Base-by-base conservation (phyloP, 2,329 filamentous ascomycete genomes). In the Diaporthe citri region DNA sequence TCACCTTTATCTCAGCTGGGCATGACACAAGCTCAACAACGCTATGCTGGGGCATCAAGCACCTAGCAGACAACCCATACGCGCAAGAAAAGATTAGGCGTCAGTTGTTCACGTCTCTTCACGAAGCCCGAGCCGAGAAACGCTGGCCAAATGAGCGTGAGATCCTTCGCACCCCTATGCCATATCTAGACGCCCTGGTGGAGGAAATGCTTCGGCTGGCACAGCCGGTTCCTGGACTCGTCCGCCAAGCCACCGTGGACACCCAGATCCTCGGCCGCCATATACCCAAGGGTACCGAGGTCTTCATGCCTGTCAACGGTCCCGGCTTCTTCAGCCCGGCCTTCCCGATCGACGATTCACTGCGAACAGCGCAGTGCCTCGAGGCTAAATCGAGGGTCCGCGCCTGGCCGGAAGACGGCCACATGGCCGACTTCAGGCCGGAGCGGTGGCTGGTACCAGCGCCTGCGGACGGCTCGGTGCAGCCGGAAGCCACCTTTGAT, bases 101-200 rank as follows among this genome's bases (percentile, higher is more conserved):
- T 31, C 55, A 57, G 20, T 36, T 57, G 55, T 57, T 57, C 31
- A 57, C 17, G 22, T 57, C 55, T 57, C 55, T 57, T 57, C 17
- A 36, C 8, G 4, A 57, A 13, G 55, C 55, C 31, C 31, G 55
- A 12, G 41, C 62, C 0, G 79, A 80, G 55, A 52, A 70, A 8
- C 79, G 81, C 4, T 31, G 59, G 4, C 82, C 81, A 0, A 79
- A 77, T 0, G 73, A 73, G 9, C 39, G 75, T 0, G 81, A 83
- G 74, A 75, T 83, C 48, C 59, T 72, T 8, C 71, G 41, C 25
- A 46, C 46, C 5, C 46, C 75, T n/a, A 74, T 81, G 0, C 81
- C 81, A 2, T 83, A 82, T 48, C 80, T 83, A 9, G 81, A 83
- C 25, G 82, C 82, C 3, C 59, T 79, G 2, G 74, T 83, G 1